A percentile compares a stretch with the other conserved stretches of the same genome.
phyloP scores from a whole-genome alignment of 164 flowering plant genomes.

The Liquidambar formosana region DNA sequence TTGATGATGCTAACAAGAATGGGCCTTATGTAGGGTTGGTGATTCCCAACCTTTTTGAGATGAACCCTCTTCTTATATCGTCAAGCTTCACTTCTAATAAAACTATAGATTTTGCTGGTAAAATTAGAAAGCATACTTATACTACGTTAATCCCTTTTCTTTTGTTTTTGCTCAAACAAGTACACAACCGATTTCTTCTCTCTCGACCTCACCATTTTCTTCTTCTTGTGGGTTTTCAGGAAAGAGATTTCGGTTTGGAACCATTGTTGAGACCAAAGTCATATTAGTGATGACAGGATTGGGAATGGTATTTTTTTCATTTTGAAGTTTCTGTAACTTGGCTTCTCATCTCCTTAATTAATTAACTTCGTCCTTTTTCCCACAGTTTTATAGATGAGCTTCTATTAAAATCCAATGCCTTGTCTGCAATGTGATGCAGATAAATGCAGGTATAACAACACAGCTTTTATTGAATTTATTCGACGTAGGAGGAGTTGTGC shows the following conservation, averaged over 20 bases:
- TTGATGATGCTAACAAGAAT: conserved; percentile 5
- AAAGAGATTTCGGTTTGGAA: conserved; percentile 27
- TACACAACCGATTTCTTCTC: too few relatives aligned
- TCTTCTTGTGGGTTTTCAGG: conserved; percentile 6
- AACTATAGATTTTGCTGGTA: conserved; percentile 2
- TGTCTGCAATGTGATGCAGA: neutral
- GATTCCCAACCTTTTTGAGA: conserved; percentile 14
- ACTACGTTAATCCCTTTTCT: too few relatives aligned
- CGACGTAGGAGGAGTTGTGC: conserved; percentile 15
- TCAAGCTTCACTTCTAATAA: neutral
- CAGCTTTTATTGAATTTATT: conserved; percentile 16
- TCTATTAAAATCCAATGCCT: neutral
- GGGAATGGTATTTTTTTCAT: conserved; percentile 16
- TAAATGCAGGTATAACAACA: conserved; percentile 20
- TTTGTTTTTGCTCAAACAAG: too few relatives aligned
- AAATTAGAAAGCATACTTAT: too few relatives aligned
- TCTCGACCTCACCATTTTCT: neutral
- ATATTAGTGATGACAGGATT: conserved; percentile 30
- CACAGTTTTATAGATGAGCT: neutral
- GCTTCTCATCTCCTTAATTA: too few relatives aligned
- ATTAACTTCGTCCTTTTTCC: too few relatives aligned
- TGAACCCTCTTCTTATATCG: conserved; percentile 18
- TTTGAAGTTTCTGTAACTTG: too few relatives aligned
- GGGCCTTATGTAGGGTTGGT: conserved; percentile 17
- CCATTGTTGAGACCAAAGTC: conserved; percentile 14